Base-by-base conservation (phyloP, 164 flowering plant genomes). In the Piper betle region DNA sequence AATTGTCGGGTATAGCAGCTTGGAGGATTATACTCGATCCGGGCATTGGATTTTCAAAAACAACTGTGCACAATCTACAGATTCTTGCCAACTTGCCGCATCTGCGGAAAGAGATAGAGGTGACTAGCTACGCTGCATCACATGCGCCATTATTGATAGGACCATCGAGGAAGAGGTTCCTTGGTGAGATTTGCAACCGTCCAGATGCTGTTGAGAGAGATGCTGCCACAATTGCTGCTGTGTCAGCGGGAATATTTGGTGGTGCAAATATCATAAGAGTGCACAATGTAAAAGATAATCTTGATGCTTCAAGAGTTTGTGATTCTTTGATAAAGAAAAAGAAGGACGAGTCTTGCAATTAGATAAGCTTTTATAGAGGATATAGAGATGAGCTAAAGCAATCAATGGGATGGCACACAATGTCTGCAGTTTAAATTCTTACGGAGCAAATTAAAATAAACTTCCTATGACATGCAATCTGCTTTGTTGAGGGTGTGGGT, bases 21-120 rank as follows among this genome's bases (percentile, higher is more conserved):
- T 91, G 99, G 99, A 87, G 91, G 70, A 80, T 93, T 11, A 82
- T 90, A 25, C 52, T 81, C 50, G 97, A 90, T 72, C 99, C 97
- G 16, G 97, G 97, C 46, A 75, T 93, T 62, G 97, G 98, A 37
- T 92, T 92, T 66, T 89, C 98, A 33, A 93, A 89, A 78, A 86
- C 79, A 16, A 73, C 77, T n/a, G 81, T 76, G 63, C 84, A 90
- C 13, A 93, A 88, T 73, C 66, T 93, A 72, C 91, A 90, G 37
- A 68, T 90, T 25, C 80, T 93, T 13, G 64, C 60, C 63, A 84
- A 89, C 6, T 70, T 88, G 55, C 64, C 73, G 55, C 56, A 70
- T 20, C 78, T 88, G 55, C 74, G 84, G 55, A 63, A 72, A 57
- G 88, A 90, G 72, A 72, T 90, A 43, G 84, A 77, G 0, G 71